Base-by-base conservation (phyloP, 306 rosid species). In the Gynostemma pentaphyllum region DNA sequence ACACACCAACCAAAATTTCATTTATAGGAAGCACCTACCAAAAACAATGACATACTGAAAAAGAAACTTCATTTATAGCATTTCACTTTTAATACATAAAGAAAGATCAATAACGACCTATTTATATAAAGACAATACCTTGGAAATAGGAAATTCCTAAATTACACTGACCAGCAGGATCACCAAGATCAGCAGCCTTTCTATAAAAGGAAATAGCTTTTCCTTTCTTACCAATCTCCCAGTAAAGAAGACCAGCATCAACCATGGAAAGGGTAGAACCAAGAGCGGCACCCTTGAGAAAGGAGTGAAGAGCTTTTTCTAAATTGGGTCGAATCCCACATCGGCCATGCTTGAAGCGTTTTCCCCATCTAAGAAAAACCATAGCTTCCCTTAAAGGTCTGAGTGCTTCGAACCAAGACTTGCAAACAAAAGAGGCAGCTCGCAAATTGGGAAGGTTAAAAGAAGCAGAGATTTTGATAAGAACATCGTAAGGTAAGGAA, bases 231-330 rank as follows among this genome's bases (percentile, higher is more conserved):
- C 95, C 96, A 42, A 52, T 73, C 80, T 91, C 96, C 95, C 96
- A 88, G 28, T 75, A 75, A 40, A 92, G 68, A 1, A 92, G 81
- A 3, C 98, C 96, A 5, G 96, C 98, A 50, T 88, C 95, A 34
- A 92, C 98, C 96, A 88, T 88, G 3, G 88, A 95, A 54, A 82
- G 59, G 1, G 96, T 69, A 0, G 95, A 88, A 11, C 96, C 98
- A 10, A 72, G 84, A 49, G 77, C 78, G 15, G 83, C 94, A 11
- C 83, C 98, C 70, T 81, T 88, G 57, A 72, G 22, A 65, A 88
- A 92, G 64, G 83, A 78, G 12, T 84, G 78, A 1, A 88, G 81
- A 1, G 98, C 96, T 77, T 92, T 88, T 1, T 74, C 84, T 7
- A 46, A 29, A 63, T 81, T 79, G 3, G 67, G 74, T 1, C 62